A percentile compares a stretch with the other conserved stretches of the same genome.
Conservation (phyloP, 306 rosid genomes). For the Betula pendula region DNA sequence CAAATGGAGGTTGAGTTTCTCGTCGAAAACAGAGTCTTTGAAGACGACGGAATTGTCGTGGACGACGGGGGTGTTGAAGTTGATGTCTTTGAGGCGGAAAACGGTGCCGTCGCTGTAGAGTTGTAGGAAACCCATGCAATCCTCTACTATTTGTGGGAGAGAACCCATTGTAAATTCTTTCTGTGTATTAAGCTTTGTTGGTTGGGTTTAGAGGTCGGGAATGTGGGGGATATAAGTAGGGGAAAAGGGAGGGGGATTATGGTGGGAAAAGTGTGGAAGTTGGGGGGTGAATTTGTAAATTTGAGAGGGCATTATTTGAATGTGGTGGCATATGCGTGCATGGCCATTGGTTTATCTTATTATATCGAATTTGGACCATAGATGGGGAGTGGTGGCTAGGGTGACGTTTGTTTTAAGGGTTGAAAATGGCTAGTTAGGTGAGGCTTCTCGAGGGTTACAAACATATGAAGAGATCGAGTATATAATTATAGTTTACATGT, state of each 20-base stretch:
- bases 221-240: conserved; percentile 3
- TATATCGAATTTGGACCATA: conserved; percentile 34
- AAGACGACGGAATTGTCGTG: conserved; percentile 49
- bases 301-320: conserved; percentile 20
- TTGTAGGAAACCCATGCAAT: conserved; percentile 88
- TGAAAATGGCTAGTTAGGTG: conserved; percentile 6
- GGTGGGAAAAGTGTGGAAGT: conserved; percentile 16
- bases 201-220: background rate
- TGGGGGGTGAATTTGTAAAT: conserved; percentile 33
- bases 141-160: conserved; percentile 70
- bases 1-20: conserved; percentile 51
- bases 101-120: conserved; percentile 81
- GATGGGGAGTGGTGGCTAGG: conserved; percentile 28
- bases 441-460: background rate
- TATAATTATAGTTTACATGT: background rate
- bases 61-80: conserved; percentile 41
- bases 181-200: background rate
- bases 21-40: conserved; percentile 54
- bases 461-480: background rate
- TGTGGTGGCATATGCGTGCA: conserved; percentile 31
- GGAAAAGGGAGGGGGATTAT: background rate
- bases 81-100: conserved; percentile 50
- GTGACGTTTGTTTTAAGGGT: conserved; percentile 17
- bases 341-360: conserved; percentile 35
- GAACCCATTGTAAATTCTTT: conserved; percentile 62